Percentiles rank a stretch among this genome's conserved stretches.
These are phyloP conservation scores for Cucumis melo DNA, from an alignment of 306 rosid genomes.

Conservation along the genomic window DNA sequence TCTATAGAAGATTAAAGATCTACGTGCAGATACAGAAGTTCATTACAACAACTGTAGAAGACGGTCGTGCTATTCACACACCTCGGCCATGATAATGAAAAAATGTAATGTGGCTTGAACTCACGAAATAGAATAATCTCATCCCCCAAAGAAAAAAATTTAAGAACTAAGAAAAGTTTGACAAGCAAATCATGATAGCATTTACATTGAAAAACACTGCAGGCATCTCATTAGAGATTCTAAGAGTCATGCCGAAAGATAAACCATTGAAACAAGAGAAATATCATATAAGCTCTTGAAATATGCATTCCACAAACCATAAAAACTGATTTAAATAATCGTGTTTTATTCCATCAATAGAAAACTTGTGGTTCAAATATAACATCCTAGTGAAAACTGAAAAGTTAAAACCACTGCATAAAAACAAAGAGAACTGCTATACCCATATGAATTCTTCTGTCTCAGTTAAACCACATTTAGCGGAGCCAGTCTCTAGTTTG, in stretches of 20 bases:
- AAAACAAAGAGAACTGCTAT: neutral
- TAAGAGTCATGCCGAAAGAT: neutral
- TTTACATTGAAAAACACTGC: neutral
- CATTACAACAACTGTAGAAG: neutral
- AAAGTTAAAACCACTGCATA: neutral
- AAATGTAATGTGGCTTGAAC: neutral
- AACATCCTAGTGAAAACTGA: neutral
- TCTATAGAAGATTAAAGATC: neutral
- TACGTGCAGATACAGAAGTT: neutral
- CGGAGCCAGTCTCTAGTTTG: neutral
- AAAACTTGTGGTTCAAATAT: neutral
- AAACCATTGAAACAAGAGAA: neutral
- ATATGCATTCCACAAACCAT: neutral
- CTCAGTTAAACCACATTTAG: neutral
- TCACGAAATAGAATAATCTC: neutral
- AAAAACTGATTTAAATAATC: neutral
- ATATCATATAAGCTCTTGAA: neutral
- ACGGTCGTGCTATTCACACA: neutral
- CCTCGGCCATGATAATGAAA: neutral
- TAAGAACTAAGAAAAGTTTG: neutral
- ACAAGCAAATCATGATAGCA: neutral
- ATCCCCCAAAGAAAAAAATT: neutral
- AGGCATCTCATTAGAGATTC: neutral
- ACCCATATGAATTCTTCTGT: neutral
- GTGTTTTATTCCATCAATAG: neutral